Conservation (phyloP, 805 yeast genomes). For the Saccharomyces jurei region DNA sequence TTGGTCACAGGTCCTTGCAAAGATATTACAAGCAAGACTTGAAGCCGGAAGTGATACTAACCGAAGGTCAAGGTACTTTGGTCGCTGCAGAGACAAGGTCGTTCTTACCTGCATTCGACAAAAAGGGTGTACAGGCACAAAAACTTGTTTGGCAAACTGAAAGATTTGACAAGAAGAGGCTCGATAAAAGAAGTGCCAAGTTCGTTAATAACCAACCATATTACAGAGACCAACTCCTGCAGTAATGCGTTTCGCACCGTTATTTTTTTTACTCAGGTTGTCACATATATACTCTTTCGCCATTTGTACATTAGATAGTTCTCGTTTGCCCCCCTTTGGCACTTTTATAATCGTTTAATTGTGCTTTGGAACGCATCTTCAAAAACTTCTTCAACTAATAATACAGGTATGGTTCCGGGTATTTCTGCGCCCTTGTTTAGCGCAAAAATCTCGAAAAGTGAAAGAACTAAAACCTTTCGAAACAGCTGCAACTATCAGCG, state of each 20-base stretch:
- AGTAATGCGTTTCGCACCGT: conserved; percentile 16
- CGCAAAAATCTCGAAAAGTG: neutral
- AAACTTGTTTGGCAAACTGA: conserved; percentile 66
- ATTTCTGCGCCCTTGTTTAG: neutral
- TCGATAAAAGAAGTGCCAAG: conserved; percentile 57
- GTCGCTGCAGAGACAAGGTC: conserved; percentile 75
- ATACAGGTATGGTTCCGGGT: neutral
- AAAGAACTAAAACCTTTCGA: neutral
- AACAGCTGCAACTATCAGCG: neutral
- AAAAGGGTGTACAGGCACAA: conserved; percentile 39
- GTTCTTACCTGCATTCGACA: conserved; percentile 29
- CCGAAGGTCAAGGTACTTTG: conserved; percentile 79
- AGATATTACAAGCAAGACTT: conserved; percentile 72
- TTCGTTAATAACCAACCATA: conserved; percentile 83
- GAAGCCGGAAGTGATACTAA: conserved; percentile 46
- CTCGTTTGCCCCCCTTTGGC: neutral
- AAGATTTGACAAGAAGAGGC: conserved; percentile 42
- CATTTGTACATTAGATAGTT: neutral
- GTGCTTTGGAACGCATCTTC: neutral
- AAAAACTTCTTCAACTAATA: neutral
- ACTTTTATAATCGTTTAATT: neutral
- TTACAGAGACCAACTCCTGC: conserved; percentile 71
- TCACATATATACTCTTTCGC: neutral
- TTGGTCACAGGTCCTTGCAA: conserved; percentile 80
- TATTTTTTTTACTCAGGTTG: neutral